Percentiles rank a stretch among this genome's conserved stretches.
Evolutionary conservation across 495 filamentous ascomycete species (phyloP).

Genomic region (Astrothelium subdiscretum): DNA sequence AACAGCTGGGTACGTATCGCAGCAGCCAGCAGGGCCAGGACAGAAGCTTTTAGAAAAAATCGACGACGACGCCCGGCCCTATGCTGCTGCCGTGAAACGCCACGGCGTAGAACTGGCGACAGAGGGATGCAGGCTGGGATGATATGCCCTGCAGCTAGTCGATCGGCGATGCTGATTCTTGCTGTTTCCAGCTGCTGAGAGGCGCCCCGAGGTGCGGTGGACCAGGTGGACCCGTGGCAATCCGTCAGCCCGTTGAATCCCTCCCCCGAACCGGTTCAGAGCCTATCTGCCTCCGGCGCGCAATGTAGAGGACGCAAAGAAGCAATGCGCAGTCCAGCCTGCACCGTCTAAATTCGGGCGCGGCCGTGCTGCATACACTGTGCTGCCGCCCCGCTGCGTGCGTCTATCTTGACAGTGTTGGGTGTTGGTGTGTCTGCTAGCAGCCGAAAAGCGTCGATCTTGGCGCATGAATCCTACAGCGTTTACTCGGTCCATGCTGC

Average conservation of each 20-base stretch:
- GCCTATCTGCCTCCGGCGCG: too few species aligned
- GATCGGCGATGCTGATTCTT: neutral
- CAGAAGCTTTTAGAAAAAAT: neutral
- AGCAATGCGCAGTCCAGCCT: neutral
- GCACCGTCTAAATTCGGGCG: neutral
- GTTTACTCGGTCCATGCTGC: neutral
- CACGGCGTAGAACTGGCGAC: neutral
- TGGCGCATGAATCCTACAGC: neutral
- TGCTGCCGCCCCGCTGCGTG: neutral
- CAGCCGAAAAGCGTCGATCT: neutral
- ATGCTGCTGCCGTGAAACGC: neutral
- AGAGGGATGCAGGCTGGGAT: neutral
- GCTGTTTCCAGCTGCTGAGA: neutral
- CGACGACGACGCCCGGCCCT: neutral
- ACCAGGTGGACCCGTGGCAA: slow-evolving; percentile 1
- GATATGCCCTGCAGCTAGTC: neutral
- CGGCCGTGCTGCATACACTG: neutral
- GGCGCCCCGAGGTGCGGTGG: neutral
- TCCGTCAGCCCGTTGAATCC: neutral
- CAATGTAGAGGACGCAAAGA: too few species aligned
- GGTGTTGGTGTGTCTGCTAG: slow-evolving; percentile 1
- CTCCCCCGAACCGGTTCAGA: neutral
- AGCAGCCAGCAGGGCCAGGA: neutral
- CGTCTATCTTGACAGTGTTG: neutral
- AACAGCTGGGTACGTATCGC: neutral